Conservation (phyloP, 2,329 filamentous ascomycete species). For the Sporothrix curviconia region DNA sequence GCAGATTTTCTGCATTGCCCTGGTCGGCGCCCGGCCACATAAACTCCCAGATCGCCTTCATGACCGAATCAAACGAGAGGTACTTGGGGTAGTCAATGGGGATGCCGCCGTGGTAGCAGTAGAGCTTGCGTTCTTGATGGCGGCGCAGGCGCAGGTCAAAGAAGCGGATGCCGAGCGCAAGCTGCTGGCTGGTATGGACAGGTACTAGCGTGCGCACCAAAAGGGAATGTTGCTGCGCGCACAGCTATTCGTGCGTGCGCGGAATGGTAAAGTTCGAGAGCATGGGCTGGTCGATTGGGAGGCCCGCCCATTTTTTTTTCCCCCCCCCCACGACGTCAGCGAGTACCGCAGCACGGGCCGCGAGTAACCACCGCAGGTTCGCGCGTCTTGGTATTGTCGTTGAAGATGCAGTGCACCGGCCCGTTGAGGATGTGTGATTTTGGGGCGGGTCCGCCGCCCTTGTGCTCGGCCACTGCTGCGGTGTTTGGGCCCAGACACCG, state of each 20-base stretch:
- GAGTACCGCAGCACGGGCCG: slow-evolving; percentile 27
- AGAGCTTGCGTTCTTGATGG: slow-evolving; percentile 41
- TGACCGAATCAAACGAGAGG: slow-evolving; percentile 55
- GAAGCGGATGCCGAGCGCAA: slow-evolving; percentile 66
- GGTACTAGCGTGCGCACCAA: slow-evolving; percentile 66
- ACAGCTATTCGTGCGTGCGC: slow-evolving; percentile 65
- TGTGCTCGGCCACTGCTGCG: slow-evolving; percentile 19
- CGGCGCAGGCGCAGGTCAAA: slow-evolving; percentile 52
- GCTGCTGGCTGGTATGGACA: slow-evolving; percentile 54
- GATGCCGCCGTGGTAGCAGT: slow-evolving; percentile 65
- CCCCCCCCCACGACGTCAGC: slow-evolving; percentile 52
- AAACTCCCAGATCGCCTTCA: slow-evolving; percentile 54
- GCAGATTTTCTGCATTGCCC: neutral
- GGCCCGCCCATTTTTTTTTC: slow-evolving; percentile 56
- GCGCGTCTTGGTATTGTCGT: slow-evolving; percentile 24
- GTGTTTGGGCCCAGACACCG: slow-evolving; percentile 20
- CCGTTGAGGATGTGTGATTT: slow-evolving; percentile 27
- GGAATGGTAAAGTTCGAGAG: slow-evolving; percentile 62
- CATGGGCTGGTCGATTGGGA: slow-evolving; percentile 50
- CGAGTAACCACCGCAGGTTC: slow-evolving; percentile 31
- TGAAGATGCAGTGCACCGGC: slow-evolving; percentile 29
- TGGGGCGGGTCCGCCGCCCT: slow-evolving; percentile 23
- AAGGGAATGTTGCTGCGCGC: slow-evolving; percentile 43
- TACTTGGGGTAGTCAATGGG: slow-evolving; percentile 58
- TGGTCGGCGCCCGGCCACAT: slow-evolving; percentile 39